Percentiles rank a stretch among this genome's conserved stretches.
phyloP scores from a whole-genome alignment of 148 eudicot species.

The Rhododendron ovatum region DNA sequence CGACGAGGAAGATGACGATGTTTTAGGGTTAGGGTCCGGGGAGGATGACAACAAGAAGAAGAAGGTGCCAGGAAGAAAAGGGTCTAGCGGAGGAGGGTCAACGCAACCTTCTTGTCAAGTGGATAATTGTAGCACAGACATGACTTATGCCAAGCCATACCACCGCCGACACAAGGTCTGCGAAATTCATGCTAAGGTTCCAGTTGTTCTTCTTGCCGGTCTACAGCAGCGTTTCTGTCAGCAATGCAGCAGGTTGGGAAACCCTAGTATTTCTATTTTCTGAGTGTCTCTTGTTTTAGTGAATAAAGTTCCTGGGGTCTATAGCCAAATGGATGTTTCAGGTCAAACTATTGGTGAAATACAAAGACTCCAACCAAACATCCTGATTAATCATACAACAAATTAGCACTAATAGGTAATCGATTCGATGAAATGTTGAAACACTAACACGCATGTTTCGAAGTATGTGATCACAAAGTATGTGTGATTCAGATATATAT shows the following conservation, averaged over 20 bases:
- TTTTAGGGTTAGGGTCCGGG: slow-evolving; percentile 3
- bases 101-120: slow-evolving; percentile 48
- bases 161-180: slow-evolving; percentile 88
- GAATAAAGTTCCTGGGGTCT: background rate
- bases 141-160: slow-evolving; percentile 62
- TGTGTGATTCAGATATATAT: background rate
- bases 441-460: background rate
- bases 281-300: too few species aligned
- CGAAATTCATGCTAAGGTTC: slow-evolving; percentile 69
- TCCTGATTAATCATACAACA: background rate
- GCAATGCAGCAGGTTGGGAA: slow-evolving; percentile 76
- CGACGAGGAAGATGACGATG: slow-evolving; percentile 22
- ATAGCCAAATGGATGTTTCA: background rate
- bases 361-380: background rate
- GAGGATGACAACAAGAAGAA: slow-evolving; percentile 29
- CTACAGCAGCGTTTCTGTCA: slow-evolving; percentile 75
- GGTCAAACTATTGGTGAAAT: background rate
- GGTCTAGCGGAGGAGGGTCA: slow-evolving; percentile 19
- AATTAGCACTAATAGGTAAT: background rate
- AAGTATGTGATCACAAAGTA: background rate
- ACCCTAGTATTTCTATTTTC: slow-evolving; percentile 3
- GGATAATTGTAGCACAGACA: slow-evolving; percentile 57
- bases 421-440: background rate
- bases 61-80: slow-evolving; percentile 17
- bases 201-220: slow-evolving; percentile 43